A percentile compares a stretch with the other conserved stretches of the same genome.
These are phyloP conservation scores for Oxalis stricta DNA, from an alignment of 441 rosid species.

Conservation along the genomic window DNA sequence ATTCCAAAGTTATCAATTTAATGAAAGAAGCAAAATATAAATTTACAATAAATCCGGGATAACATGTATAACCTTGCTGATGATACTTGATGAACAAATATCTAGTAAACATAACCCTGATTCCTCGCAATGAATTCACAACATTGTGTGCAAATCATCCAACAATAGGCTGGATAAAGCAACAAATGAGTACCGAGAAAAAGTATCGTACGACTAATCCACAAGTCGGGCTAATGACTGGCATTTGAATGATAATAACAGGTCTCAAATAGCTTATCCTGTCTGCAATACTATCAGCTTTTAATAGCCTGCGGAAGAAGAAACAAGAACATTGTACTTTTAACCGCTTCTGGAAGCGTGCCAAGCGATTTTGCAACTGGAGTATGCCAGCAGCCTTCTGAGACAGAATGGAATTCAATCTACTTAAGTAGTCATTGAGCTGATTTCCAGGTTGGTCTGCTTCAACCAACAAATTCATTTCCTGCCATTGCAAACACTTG, in stretches of 20 bases:
- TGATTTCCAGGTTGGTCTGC: constrained; percentile 64
- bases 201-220: constrained; percentile 6
- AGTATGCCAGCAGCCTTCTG: constrained; percentile 49
- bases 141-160: constrained; percentile 7
- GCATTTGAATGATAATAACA: too few relatives aligned
- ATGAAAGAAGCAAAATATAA: too few relatives aligned
- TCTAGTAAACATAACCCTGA: constrained; percentile 2
- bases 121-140: constrained; percentile 7
- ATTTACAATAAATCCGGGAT: too few relatives aligned
- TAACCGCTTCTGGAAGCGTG: constrained; percentile 40
- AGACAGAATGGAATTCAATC: constrained; percentile 38
- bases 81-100: too few relatives aligned
- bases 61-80: too few relatives aligned
- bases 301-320: constrained; percentile 32
- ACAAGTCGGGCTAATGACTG: constrained; percentile 5
- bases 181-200: background rate
- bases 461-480: constrained; percentile 48
- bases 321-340: constrained; percentile 45
- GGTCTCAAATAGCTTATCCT: too few relatives aligned
- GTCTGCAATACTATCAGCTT: background rate
- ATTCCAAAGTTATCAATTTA: too few relatives aligned
- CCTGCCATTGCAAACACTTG: constrained; percentile 23
- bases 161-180: constrained; percentile 6
- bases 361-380: constrained; percentile 40
- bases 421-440: constrained; percentile 32